Evolutionary conservation across 129 eudicot species (phyloP).

Genomic region (Centaurea solstitialis): DNA sequence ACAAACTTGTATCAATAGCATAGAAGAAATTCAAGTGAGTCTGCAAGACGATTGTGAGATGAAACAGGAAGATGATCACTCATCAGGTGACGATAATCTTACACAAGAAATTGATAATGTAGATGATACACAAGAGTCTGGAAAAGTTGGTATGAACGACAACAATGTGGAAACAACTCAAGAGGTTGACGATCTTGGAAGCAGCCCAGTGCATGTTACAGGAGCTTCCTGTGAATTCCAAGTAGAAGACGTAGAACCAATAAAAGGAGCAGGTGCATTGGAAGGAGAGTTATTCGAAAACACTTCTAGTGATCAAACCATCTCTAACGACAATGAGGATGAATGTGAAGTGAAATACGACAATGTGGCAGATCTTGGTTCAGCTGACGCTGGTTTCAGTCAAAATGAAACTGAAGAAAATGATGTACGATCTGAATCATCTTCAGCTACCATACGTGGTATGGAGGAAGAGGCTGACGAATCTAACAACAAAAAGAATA

Average conservation of each 20-base stretch:
- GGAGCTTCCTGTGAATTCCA: constrained; percentile 20
- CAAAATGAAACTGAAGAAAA: constrained; percentile 28
- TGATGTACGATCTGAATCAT: constrained; percentile 41
- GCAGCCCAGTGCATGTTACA: neutral
- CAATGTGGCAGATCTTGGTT: constrained; percentile 12
- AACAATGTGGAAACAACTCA: constrained; percentile 31
- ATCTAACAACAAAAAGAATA: constrained; percentile 18
- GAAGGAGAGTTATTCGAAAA: constrained; percentile 26
- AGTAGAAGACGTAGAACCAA: constrained; percentile 27
- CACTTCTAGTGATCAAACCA: constrained; percentile 16
- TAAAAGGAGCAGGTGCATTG: neutral
- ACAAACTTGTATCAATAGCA: constrained; percentile 2
- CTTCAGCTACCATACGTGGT: constrained; percentile 28
- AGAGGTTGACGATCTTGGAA: constrained; percentile 25
- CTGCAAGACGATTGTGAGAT: constrained; percentile 15
- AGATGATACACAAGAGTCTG: constrained; percentile 30
- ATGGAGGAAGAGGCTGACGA: constrained; percentile 24
- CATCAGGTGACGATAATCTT: constrained; percentile 14
- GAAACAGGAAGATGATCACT: constrained; percentile 21
- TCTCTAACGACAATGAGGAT: constrained; percentile 30
- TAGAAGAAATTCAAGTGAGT: constrained; percentile 26
- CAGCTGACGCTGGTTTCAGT: constrained; percentile 11
- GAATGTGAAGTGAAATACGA: constrained; percentile 27
- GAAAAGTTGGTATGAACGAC: constrained; percentile 21
- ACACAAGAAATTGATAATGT: constrained; percentile 25